phyloP scores from a whole-genome alignment of 495 filamentous ascomycete genomes.

The Trichoderma asperelloides region DNA sequence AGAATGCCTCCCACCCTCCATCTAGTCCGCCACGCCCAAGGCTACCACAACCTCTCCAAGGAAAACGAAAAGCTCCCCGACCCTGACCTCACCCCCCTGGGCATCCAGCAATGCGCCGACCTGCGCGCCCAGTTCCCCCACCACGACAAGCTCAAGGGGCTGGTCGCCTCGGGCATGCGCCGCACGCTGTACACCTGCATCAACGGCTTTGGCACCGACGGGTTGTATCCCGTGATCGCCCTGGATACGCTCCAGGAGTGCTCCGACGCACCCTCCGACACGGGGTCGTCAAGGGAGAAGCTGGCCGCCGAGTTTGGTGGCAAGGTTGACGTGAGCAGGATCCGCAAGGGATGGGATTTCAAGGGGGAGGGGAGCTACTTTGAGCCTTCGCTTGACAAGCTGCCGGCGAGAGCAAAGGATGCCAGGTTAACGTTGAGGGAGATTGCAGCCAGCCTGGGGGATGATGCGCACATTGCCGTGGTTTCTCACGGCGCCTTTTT shows the following conservation, averaged over 20 bases:
- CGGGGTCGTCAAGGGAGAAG: conserved; percentile 47
- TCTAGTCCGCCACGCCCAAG: conserved; percentile 48
- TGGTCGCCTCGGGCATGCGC: conserved; percentile 75
- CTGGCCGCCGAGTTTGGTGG: conserved; percentile 52
- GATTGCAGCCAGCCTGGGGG: conserved; percentile 27
- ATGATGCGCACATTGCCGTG: conserved; percentile 51
- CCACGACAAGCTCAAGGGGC: conserved; percentile 54
- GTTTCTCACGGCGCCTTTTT: conserved; percentile 41
- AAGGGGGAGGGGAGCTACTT: conserved; percentile 50
- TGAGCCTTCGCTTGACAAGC: conserved; percentile 45
- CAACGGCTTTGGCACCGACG: conserved; percentile 50
- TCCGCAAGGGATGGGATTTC: conserved; percentile 59
- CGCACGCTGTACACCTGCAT: conserved; percentile 79
- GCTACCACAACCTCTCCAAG: conserved; percentile 70
- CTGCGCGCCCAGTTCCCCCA: conserved; percentile 56
- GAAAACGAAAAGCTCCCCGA: conserved; percentile 68
- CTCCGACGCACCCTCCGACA: conserved; percentile 68
- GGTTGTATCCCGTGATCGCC: conserved; percentile 49
- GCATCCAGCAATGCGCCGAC: conserved; percentile 62
- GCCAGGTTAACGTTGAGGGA: conserved; percentile 62
- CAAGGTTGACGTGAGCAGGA: conserved; percentile 52
- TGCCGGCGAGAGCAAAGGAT: conserved; percentile 53
- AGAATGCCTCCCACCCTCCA: conserved; percentile 42
- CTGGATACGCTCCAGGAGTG: conserved; percentile 80
- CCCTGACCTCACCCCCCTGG: conserved; percentile 67